Conservation (phyloP, 306 rosid genomes). For the Coriaria nepalensis region DNA sequence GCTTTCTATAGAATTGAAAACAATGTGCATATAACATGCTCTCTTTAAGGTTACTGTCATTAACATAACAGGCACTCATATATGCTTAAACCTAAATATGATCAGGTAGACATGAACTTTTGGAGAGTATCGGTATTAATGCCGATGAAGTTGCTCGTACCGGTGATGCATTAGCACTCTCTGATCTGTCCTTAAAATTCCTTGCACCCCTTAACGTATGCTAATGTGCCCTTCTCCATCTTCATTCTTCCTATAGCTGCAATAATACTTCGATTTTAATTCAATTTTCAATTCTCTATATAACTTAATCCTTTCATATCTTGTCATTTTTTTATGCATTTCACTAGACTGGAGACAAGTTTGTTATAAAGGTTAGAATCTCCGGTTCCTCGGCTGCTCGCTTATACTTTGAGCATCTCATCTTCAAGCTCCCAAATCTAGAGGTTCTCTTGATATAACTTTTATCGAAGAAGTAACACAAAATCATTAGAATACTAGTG, state of each 20-base stretch:
- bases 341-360: conserved; percentile 63
- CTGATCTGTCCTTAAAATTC: conserved; percentile 64
- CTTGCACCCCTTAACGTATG: conserved; percentile 80
- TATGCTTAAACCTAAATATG: too few species aligned
- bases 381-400: conserved; percentile 64
- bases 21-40: too few species aligned
- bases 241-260: background rate
- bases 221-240: too few species aligned
- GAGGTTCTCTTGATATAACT: too few species aligned
- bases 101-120: conserved; percentile 66
- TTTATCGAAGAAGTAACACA: too few species aligned
- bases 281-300: background rate
- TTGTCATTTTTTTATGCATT: conserved; percentile 15
- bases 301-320: background rate
- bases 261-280: background rate
- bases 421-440: conserved; percentile 64
- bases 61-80: too few species aligned
- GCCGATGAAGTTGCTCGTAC: conserved; percentile 54
- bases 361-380: conserved; percentile 52
- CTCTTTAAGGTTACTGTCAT: too few species aligned
- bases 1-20: too few species aligned
- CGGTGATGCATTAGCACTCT: conserved; percentile 62
- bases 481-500: too few species aligned
- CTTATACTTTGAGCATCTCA: conserved; percentile 49
- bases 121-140: conserved; percentile 45